Base-by-base conservation (phyloP, 768 basidiomycete species). In the Postia placenta region DNA sequence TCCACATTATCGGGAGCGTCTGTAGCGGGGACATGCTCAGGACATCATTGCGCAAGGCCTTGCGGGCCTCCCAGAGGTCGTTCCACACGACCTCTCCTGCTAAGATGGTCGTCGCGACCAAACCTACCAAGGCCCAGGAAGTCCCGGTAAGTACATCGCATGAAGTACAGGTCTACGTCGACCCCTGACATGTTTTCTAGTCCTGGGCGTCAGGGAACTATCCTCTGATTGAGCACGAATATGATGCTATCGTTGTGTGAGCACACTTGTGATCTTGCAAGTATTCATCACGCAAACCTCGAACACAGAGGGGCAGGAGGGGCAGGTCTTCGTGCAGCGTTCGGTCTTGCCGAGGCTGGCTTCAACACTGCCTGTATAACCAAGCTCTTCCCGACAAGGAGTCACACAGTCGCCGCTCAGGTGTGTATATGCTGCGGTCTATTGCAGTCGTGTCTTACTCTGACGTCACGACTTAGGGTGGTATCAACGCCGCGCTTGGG, bases 311-410 rank as follows among this genome's bases (percentile, higher is more conserved):
- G 94, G 64, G 95, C 96, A 22, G 96, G 96, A 58, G 96, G 96
- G 69, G 96, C 96, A 43, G 96, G 96, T 71, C 79, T 99, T 59
- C 83, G 96, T 69, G 96, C 95, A 37, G 95, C 95, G 17, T 99
- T 99, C 67, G 94, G 96, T 72, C 81, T 98, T 36, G 96, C 96
- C 49, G 94, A 98, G 70, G 91, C 92, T 54, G 96, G 96, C 47
- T 87, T 98, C 70, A 98, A 98, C 64, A 98, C 96, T 15, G 96
- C 96, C 17, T 99, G 96, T 65, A 97, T 98, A 68, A 97, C 95
- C 58, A 98, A 98, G 71, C 79, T 99, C 15, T 98, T 98, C 77
- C 96, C 96, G 7, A 98, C 96, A 19, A 81, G 96, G 69, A 92
- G 89, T 74, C 96, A 99, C 66, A 99, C 96, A 28, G 96, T 98